Base-by-base conservation (phyloP, 306 rosid genomes). In the Casuarina glauca region DNA sequence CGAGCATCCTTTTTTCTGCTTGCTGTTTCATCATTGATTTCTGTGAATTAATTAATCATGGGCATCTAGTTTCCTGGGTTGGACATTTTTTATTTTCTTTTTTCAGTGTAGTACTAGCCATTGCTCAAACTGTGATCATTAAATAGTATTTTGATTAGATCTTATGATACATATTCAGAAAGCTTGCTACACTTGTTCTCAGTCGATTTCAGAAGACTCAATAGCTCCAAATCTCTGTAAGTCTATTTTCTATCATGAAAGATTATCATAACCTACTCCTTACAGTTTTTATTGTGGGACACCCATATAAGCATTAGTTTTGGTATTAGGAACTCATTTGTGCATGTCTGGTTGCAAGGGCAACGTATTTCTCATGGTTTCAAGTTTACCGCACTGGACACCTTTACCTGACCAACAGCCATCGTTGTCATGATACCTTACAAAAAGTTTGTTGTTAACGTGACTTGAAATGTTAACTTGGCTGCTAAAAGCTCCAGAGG, bases 141-240 rank as follows among this genome's bases (percentile, higher is more conserved):
- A 45, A 19, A 74, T 38, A 20, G 45, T 38, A 52, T 57, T 64
- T 54, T 46, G 70, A 6, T 35, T 32, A 69, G 32, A 17, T 83
- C 51, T 73, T 35, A 55, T 75, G 61, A 20, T 81, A 72, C 67
- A n/a, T 80, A 81, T 78, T 78, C 98, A 96, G 99, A 96, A 91
- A 90, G 86, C 88, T 72, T 96, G 99, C 87, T 91, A 72, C 83
- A 77, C 90, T 32, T 96, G 99, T 87, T 91, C 96, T 82, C 96
- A 87, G 70, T 84, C 97, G 42, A 74, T 87, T 68, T 79, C 94
- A 11, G 99, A 91, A 84, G 97, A 90, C 53, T 93, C 89, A 51
- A 77, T 93, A 75, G 89, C 97, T 78, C 99, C 90, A 77, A 96
- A 96, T 84, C 90, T 96, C 74, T 86, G 99, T 96, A 82, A 91